A percentile compares a stretch with the other conserved stretches of the same genome.
These are phyloP conservation scores for Epichloe sylvatica DNA, from an alignment of 2,329 filamentous ascomycete genomes.

Conservation along the genomic window DNA sequence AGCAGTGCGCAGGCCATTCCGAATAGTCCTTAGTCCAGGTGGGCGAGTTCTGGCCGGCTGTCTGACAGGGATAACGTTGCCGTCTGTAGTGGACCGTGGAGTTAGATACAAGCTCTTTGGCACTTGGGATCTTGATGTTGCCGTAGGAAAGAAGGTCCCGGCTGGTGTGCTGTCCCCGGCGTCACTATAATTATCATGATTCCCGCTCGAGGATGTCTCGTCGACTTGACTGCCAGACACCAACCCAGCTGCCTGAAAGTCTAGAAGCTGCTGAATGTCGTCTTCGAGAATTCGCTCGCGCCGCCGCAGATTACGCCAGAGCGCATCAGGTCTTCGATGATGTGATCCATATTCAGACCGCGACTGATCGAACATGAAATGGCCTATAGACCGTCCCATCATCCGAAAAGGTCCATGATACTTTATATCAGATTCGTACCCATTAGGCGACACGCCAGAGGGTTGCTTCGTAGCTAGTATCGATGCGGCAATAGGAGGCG, in stretches of 20 bases:
- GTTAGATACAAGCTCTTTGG: constrained; percentile 28
- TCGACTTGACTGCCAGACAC: constrained; percentile 21
- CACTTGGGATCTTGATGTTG: constrained; percentile 26
- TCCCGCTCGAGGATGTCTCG: constrained; percentile 7
- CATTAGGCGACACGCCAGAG: constrained; percentile 2
- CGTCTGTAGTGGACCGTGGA: constrained; percentile 24
- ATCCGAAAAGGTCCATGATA: constrained; percentile 2
- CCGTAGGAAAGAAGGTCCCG: constrained; percentile 25
- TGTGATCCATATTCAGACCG: constrained; percentile 5
- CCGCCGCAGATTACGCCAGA: constrained; percentile 33
- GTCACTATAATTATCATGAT: constrained; percentile 23
- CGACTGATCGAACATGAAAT: constrained; percentile 26
- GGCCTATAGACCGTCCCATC: constrained; percentile 11
- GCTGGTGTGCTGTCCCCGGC: constrained; percentile 29
- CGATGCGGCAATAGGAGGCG: constrained; percentile 35
- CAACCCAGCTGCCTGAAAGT: constrained; percentile 34
- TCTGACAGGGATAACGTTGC: constrained; percentile 44
- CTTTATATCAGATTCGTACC: constrained; percentile 8
- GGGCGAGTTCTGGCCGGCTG: constrained; percentile 38
- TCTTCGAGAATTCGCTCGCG: constrained; percentile 31
- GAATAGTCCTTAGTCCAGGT: constrained; percentile 44
- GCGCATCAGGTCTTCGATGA: constrained; percentile 21
- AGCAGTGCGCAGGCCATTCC: constrained; percentile 48
- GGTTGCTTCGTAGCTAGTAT: constrained; percentile 17
- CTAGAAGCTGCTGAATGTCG: constrained; percentile 34